Conservation (phyloP, 2,329 filamentous ascomycete species). For the Pseudopyricularia javanii region DNA sequence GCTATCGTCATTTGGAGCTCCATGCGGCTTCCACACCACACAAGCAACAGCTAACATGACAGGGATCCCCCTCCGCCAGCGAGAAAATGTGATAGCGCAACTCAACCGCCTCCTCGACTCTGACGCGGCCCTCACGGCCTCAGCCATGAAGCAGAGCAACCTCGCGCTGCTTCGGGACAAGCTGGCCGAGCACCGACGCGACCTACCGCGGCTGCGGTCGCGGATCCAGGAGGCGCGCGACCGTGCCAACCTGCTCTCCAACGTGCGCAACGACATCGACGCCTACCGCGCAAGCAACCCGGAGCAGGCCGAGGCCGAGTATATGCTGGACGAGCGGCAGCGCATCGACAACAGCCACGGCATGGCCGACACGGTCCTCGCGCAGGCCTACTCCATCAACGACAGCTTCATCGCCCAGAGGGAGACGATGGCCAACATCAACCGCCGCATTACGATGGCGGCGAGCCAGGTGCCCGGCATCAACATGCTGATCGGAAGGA, state of each 20-base stretch:
- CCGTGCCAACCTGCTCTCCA: constrained; percentile 78
- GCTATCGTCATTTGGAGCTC: neutral
- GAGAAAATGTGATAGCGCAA: constrained; percentile 69
- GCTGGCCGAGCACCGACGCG: constrained; percentile 72
- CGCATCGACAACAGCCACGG: constrained; percentile 82
- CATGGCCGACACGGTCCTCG: constrained; percentile 80
- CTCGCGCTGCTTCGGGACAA: constrained; percentile 84
- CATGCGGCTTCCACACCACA: neutral
- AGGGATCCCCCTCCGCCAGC: constrained; percentile 40
- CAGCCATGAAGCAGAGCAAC: constrained; percentile 94
- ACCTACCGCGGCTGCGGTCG: constrained; percentile 63
- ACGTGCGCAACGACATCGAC: constrained; percentile 84
- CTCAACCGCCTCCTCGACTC: constrained; percentile 85
- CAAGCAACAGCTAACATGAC: constrained; percentile 1
- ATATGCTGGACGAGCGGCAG: constrained; percentile 85
- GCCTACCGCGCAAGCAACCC: constrained; percentile 76
- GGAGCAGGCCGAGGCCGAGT: constrained; percentile 77
- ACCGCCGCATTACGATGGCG: constrained; percentile 77
- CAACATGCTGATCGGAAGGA: constrained; percentile 82
- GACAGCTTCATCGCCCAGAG: constrained; percentile 81
- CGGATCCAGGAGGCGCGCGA: constrained; percentile 69
- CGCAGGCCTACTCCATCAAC: constrained; percentile 93
- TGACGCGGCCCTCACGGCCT: constrained; percentile 74
- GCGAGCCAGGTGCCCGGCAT: constrained; percentile 88
- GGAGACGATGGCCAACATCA: constrained; percentile 79